These are phyloP conservation scores for Pseudogymnoascus sp. DNA, from an alignment of 2,329 filamentous ascomycete species.

Conservation along the genomic window DNA sequence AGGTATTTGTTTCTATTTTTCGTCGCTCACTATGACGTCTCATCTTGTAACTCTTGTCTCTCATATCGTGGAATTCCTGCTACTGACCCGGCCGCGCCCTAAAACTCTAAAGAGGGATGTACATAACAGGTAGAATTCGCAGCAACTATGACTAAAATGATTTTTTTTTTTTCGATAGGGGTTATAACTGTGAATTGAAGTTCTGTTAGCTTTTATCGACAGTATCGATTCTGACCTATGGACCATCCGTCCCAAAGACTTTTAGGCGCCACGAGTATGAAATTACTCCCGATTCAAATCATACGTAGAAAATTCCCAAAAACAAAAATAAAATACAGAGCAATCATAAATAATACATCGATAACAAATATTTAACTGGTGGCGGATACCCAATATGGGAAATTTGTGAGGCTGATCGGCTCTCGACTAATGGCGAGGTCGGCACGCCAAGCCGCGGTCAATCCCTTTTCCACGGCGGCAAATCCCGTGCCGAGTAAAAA, in stretches of 20 bases:
- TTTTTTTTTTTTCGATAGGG: too few relatives aligned
- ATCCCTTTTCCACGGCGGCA: conserved; percentile 7
- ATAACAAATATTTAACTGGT: background rate
- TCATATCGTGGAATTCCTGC: background rate
- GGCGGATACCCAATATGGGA: too few relatives aligned
- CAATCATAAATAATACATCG: background rate
- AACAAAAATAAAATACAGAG: background rate
- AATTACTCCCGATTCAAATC: background rate
- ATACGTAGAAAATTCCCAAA: background rate
- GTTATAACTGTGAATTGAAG: background rate
- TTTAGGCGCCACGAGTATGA: background rate
- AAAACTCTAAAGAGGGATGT: too few relatives aligned
- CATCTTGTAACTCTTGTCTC: background rate
- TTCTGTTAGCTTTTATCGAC: background rate
- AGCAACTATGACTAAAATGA: background rate
- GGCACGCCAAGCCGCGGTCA: background rate
- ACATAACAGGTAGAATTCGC: background rate
- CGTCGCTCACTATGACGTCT: background rate
- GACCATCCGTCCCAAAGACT: background rate
- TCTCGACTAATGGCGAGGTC: background rate
- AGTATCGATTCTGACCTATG: background rate
- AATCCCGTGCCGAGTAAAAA: conserved; percentile 10
- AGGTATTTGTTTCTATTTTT: background rate
- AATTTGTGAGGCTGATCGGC: background rate
- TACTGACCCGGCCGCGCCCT: background rate